Evolutionary conservation across 805 yeast genomes (phyloP).

Genomic region (Geotrichum ghanense): DNA sequence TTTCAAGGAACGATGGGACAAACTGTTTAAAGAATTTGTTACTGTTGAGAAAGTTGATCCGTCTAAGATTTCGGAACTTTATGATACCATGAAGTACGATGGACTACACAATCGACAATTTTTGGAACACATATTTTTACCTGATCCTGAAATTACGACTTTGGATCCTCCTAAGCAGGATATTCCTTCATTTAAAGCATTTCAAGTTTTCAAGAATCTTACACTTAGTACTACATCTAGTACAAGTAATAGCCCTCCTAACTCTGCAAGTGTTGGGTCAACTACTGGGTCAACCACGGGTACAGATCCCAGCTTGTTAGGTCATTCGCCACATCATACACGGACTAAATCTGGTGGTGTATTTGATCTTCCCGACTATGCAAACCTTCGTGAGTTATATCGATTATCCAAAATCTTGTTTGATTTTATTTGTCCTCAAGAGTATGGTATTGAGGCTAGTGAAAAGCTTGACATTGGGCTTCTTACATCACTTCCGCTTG

Average conservation of each 20-base stretch:
- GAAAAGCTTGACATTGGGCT: constrained; percentile 95
- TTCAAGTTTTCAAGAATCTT: constrained; percentile 44
- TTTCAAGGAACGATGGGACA: constrained; percentile 95
- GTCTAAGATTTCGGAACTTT: constrained; percentile 87
- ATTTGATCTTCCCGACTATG: constrained; percentile 72
- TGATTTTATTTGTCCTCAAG: constrained; percentile 97
- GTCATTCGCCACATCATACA: constrained; percentile 18
- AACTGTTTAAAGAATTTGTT: constrained; percentile 81
- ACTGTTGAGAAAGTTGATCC: constrained; percentile 96
- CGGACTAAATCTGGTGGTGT: constrained; percentile 27
- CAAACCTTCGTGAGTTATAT: constrained; percentile 76
- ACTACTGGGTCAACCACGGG: background rate
- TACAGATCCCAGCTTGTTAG: constrained; percentile 15
- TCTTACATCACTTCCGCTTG: constrained; percentile 85
- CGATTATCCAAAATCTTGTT: constrained; percentile 84
- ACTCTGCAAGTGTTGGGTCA: constrained; percentile 3
- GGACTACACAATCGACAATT: constrained; percentile 92
- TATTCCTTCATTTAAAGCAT: constrained; percentile 12
- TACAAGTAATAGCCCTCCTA: constrained; percentile 2
- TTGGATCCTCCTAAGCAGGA: constrained; percentile 15
- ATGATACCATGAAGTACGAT: constrained; percentile 97
- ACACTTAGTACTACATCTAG: constrained; percentile 47
- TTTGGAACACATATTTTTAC: constrained; percentile 69
- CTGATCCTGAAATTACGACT: constrained; percentile 32
- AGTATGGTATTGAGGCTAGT: constrained; percentile 90